Base-by-base conservation (phyloP, 2,329 filamentous ascomycete species). In the Rhynchosporium agropyri region DNA sequence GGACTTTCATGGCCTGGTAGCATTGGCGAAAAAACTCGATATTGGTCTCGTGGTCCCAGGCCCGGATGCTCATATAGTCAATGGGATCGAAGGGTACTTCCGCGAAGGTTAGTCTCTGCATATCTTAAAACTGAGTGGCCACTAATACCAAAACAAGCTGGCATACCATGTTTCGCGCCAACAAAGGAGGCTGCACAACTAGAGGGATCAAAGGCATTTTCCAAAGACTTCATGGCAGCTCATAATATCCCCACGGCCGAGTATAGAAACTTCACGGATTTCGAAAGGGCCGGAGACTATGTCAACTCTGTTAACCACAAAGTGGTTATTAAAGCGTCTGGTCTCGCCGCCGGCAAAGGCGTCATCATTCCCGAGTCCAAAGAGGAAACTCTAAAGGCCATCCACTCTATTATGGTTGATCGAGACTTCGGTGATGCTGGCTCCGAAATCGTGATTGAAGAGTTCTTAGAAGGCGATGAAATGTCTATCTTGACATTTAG, bases 161-260 rank as follows among this genome's bases (percentile, higher is more conserved):
- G 88, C 49, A 92, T 96, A 74, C 84, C 85, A 70, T 89, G 86
- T 77, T 97, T 97, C 73, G 93, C 92, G 2, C 94, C 93, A 10
- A 89, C 86, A 62, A 86, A 89, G 77, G 86, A 86, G 61, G 92
- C 93, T 31, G 92, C 93, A 20, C 84, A 84, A 50, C 90, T 97
- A 83, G 93, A 97, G 78, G 93, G 93, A 65, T 94, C 90, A 78
- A 97, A 97, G 81, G 90, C 92, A n/a, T 97, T 94, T 76, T 91
- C 90, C 67, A 97, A 97, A 76, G 92, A 97, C 76, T 97, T 97
- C 74, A 97, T 97, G 93, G 88, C 89, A 76, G 86, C 88, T 67
- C 87, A 95, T 78, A 82, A 83, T 71, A 95, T 97, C 71, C 92
- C 93, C 38, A 97, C 93, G 0, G 93, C 94, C n/a, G 85, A 84